These are phyloP conservation scores for Hymenochaete sp. DNA, from an alignment of 1,284 basidiomycete species.

Conservation along the genomic window DNA sequence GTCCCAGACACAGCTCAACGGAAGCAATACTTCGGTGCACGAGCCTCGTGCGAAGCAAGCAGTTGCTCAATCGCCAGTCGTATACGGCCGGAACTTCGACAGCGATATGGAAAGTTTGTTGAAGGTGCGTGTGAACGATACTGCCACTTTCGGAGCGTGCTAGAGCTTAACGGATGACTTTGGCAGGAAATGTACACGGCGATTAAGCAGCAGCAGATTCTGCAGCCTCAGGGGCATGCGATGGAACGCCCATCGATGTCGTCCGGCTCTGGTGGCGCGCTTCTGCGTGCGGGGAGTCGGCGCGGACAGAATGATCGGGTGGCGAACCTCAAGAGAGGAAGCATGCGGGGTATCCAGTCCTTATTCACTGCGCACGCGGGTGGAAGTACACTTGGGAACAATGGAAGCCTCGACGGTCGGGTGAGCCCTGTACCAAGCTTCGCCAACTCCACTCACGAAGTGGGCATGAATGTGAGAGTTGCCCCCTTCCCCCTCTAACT, in stretches of 20 bases:
- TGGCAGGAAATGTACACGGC: constrained; percentile 89
- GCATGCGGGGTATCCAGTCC: constrained; percentile 78
- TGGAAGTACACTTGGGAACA: constrained; percentile 69
- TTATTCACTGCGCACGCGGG: constrained; percentile 55
- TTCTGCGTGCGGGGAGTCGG: constrained; percentile 59
- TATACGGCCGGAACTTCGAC: constrained; percentile 70
- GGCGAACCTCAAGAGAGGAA: constrained; percentile 78
- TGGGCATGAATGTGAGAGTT: constrained; percentile 25
- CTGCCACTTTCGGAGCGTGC: too few species aligned
- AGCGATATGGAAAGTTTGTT: constrained; percentile 75
- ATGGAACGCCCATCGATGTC: constrained; percentile 42
- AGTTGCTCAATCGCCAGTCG: constrained; percentile 27
- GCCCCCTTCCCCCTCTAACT: background rate
- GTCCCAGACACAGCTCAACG: constrained; percentile 18
- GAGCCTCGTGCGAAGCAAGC: constrained; percentile 25
- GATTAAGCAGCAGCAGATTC: constrained; percentile 84
- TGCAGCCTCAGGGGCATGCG: constrained; percentile 57
- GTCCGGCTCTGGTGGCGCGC: constrained; percentile 40
- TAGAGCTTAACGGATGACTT: too few species aligned
- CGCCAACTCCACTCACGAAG: constrained; percentile 78
- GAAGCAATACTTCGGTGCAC: constrained; percentile 20
- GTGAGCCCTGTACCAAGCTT: constrained; percentile 85
- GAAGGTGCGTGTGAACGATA: constrained; percentile 67
- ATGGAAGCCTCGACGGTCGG: constrained; percentile 74
- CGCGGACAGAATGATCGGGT: constrained; percentile 61